Conservation (phyloP, 2,329 filamentous ascomycete species). For the Teratosphaeria epicoccoides region DNA sequence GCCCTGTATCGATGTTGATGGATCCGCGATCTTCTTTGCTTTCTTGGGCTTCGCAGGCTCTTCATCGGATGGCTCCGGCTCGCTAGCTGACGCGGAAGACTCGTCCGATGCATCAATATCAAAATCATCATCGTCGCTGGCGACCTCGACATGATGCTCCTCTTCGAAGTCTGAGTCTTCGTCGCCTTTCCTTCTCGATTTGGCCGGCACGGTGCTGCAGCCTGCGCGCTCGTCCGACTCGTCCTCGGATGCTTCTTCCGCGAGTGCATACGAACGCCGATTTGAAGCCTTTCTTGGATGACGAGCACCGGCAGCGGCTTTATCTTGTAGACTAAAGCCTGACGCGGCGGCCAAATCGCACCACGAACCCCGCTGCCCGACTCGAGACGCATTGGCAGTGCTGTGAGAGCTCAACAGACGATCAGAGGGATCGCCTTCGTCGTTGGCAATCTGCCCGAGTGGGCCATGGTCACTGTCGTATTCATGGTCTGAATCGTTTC, state of each 20-base stretch:
- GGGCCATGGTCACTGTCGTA: not conserved
- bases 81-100: not conserved
- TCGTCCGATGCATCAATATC: not conserved
- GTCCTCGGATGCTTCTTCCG: not conserved
- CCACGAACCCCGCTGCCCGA: not conserved
- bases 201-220: not conserved
- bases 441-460: not conserved
- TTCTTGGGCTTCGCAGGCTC: not conserved
- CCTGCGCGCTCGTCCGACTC: not conserved
- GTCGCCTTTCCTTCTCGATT: not conserved
- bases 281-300: not conserved
- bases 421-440: not conserved
- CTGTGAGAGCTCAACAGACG: no score
- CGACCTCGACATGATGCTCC: not conserved
- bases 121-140: not conserved
- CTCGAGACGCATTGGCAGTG: not conserved
- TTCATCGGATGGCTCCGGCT: not conserved
- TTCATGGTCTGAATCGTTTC: not conserved
- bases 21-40: not conserved
- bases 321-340: not conserved
- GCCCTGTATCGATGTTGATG: not conserved
- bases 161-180: not conserved
- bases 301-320: not conserved
- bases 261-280: not conserved
- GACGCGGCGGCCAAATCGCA: not conserved